Evolutionary conservation across 2,329 filamentous ascomycete species (phyloP).

Genomic region (Corinectria fuckeliana): DNA sequence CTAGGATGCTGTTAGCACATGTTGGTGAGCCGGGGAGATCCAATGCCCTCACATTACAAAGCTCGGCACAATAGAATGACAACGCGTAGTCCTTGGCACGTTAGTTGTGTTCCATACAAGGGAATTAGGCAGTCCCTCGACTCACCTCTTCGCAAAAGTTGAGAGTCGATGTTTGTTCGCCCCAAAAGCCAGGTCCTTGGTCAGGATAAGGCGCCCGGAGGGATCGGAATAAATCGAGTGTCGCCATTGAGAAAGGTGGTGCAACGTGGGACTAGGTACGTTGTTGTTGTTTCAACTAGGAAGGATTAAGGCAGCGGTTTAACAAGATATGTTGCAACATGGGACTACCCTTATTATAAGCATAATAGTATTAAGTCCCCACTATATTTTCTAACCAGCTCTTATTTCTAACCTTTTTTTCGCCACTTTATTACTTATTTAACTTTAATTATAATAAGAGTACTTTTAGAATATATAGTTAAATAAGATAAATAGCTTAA

Average conservation of each 20-base stretch:
- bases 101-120: background rate
- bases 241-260: slow-evolving; percentile 15
- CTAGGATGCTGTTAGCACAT: slow-evolving; percentile 45
- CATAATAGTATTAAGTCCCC: too few relatives aligned
- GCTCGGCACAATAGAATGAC: slow-evolving; percentile 76
- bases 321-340: background rate
- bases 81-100: slow-evolving; percentile 65
- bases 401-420: too few relatives aligned
- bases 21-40: background rate
- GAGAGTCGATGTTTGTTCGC: slow-evolving; percentile 72
- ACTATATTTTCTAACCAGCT: too few relatives aligned
- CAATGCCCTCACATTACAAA: slow-evolving; percentile 63
- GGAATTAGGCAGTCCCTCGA: background rate
- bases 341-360: background rate
- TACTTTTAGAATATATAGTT: too few relatives aligned
- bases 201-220: slow-evolving; percentile 53
- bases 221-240: slow-evolving; percentile 20
- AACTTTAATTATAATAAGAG: background rate
- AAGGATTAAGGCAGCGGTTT: background rate
- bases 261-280: background rate
- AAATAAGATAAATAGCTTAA: too few relatives aligned
- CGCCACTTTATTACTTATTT: too few relatives aligned
- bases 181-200: slow-evolving; percentile 64
- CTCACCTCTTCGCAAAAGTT: slow-evolving; percentile 83
- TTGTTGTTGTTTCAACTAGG: background rate